These are phyloP conservation scores for Rhizopogon roseolus DNA, from an alignment of 768 basidiomycete genomes.

Conservation along the genomic window DNA sequence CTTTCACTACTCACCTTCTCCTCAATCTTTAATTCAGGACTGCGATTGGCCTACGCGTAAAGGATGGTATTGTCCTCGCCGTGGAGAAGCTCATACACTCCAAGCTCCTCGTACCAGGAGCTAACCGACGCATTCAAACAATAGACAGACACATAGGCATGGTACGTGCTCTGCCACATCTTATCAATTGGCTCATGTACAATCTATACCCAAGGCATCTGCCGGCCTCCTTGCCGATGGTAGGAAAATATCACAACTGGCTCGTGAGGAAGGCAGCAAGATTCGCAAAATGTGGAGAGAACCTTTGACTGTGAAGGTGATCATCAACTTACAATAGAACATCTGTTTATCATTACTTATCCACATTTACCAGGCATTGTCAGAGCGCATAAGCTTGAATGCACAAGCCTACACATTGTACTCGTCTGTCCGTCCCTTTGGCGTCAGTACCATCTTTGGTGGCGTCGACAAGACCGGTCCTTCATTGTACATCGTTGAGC, in stretches of 20 bases:
- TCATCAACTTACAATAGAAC: conserved; percentile 18
- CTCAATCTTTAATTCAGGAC: conserved; percentile 48
- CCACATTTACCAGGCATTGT: conserved; percentile 36
- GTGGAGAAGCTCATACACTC: conserved; percentile 98
- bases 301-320: conserved; percentile 76
- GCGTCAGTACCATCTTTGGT: conserved; percentile 88
- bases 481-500: conserved; percentile 85
- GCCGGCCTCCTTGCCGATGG: conserved; percentile 94
- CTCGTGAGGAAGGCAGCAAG: conserved; percentile 76
- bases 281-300: conserved; percentile 70
- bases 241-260: conserved; percentile 78
- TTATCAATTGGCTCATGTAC: background rate
- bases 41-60: conserved; percentile 92
- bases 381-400: conserved; percentile 83
- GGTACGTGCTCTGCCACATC: conserved; percentile 37
- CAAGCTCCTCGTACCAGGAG: conserved; percentile 89
- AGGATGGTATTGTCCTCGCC: conserved; percentile 90
- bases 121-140: conserved; percentile 90
- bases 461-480: conserved; percentile 88
- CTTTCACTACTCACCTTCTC: background rate
- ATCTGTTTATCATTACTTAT: conserved; percentile 12
- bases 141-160: conserved; percentile 93
- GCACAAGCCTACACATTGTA: conserved; percentile 96
- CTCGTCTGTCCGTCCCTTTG: conserved; percentile 96
- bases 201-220: conserved; percentile 58